Base-by-base conservation (phyloP, 1,284 basidiomycete genomes). In the Lignosus rhinocerotis region DNA sequence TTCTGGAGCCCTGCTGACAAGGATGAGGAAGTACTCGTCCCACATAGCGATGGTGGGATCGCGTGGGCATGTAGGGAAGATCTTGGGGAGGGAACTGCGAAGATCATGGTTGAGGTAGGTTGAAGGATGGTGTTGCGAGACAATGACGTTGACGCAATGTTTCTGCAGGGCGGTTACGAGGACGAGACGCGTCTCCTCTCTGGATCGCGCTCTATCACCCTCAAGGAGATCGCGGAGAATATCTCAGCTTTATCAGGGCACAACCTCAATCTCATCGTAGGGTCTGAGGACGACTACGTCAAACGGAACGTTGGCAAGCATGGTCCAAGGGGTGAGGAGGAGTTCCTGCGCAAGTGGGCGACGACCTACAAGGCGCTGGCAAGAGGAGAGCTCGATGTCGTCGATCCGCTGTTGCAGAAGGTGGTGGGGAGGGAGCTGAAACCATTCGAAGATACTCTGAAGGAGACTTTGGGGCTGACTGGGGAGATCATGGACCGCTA, bases 71-170 rank as follows among this genome's bases (percentile, higher is more conserved):
- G 64, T 44, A 57, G 71, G 46, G 69, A 69, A 47, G 73, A 73
- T 47, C 66, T 74, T 3, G 73, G 72, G 1, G 73, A 73, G 55
- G 73, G 68, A 0, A 74, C 72, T 3, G 72, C 72, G 51, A 68
- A 63, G 55, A 65, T 74, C 21, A 67, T 74, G 59, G 66, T 66
- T 1, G 58, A 63, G 46, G 67, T 69, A 46, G 14, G 64, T 48
- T 9, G 19, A 30, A 8, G 17, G 21, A 30, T 9, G 34, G 16
- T 17, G 34, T 6, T 19, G 30, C 43, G 19, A 2, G 9, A 38
- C 1, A 19, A 30, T 45, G 11, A 25, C 55, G 6, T 51, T 36
- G n/a, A 38, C 3, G 16, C 19, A 11, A 30, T 12, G 14, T 10
- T 6, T 2, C 17, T 39, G 19, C 53, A 73, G 67, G 67, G 64